These are phyloP conservation scores for Mycena albidolilacea DNA, from an alignment of 768 basidiomycete genomes.

Conservation along the genomic window DNA sequence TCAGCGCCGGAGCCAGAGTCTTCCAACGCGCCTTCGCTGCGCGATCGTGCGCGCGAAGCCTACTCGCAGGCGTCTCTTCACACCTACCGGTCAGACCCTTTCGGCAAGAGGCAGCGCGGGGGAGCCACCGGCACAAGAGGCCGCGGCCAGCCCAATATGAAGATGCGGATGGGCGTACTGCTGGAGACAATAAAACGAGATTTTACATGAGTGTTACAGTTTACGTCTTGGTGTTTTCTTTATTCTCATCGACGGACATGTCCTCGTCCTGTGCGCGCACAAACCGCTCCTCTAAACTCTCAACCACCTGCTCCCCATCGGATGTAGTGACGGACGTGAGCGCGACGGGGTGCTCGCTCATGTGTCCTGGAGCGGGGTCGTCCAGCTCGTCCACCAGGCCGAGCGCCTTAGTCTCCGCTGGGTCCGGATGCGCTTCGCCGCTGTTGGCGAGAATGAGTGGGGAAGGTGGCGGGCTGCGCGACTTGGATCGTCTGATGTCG, in stretches of 20 bases:
- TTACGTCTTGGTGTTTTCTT: slow-evolving; percentile 58
- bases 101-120: slow-evolving; percentile 44
- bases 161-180: slow-evolving; percentile 87
- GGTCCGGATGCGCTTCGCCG: slow-evolving; percentile 51
- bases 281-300: slow-evolving; percentile 74
- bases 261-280: slow-evolving; percentile 57
- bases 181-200: slow-evolving; percentile 88
- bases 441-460: slow-evolving; percentile 69
- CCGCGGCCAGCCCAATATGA: slow-evolving; percentile 78
- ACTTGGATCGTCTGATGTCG: slow-evolving; percentile 85
- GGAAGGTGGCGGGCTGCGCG: slow-evolving; percentile 84
- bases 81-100: slow-evolving; percentile 66
- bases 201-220: slow-evolving; percentile 41
- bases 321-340: slow-evolving; percentile 75
- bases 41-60: slow-evolving; percentile 74
- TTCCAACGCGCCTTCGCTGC: slow-evolving; percentile 54
- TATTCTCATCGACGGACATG: slow-evolving; percentile 72
- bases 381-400: slow-evolving; percentile 91
- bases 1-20: not conserved
- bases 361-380: slow-evolving; percentile 86
- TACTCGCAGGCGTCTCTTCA: slow-evolving; percentile 73
- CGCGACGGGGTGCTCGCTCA: slow-evolving; percentile 85
- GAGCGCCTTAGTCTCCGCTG: slow-evolving; percentile 65
- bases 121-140: slow-evolving; percentile 49
- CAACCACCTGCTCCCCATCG: slow-evolving; percentile 43